Conservation (phyloP, 1,284 basidiomycete species). For the Ganoderma lingzhi region DNA sequence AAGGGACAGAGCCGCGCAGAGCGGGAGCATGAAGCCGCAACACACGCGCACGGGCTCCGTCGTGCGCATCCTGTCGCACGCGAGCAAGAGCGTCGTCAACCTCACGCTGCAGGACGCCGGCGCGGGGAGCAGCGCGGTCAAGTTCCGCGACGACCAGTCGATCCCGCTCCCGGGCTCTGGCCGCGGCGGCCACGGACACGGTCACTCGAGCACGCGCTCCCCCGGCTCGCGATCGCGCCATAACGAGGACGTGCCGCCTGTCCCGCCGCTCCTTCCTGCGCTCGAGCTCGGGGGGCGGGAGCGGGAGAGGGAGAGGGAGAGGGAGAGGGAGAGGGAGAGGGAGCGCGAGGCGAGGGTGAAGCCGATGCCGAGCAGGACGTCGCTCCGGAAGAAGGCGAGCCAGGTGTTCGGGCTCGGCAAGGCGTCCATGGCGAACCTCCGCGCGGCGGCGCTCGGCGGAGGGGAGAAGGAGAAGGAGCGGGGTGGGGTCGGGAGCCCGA, state of each 20-base stretch:
- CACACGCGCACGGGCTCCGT: slow-evolving; percentile 19
- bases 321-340: background rate
- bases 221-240: background rate
- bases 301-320: too few relatives aligned
- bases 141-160: slow-evolving; percentile 10
- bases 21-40: background rate
- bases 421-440: slow-evolving; percentile 28
- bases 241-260: slow-evolving; percentile 4
- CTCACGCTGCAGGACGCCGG: slow-evolving; percentile 2
- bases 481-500: background rate
- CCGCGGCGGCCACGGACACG: background rate
- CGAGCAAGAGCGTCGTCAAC: slow-evolving; percentile 11
- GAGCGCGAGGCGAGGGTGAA: slow-evolving; percentile 12
- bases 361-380: slow-evolving; percentile 24
- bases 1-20: too few relatives aligned
- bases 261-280: slow-evolving; percentile 26
- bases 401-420: slow-evolving; percentile 31
- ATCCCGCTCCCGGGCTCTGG: background rate
- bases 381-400: slow-evolving; percentile 32
- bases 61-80: slow-evolving; percentile 20
- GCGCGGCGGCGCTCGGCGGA: slow-evolving; percentile 24
- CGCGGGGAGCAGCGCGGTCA: background rate
- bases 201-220: background rate
- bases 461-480: slow-evolving; percentile 1
- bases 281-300: slow-evolving; percentile 17